Percentiles rank a stretch among this genome's conserved stretches.
Conservation (phyloP, 768 basidiomycete species). For the Psilocybe subaeruginosa region DNA sequence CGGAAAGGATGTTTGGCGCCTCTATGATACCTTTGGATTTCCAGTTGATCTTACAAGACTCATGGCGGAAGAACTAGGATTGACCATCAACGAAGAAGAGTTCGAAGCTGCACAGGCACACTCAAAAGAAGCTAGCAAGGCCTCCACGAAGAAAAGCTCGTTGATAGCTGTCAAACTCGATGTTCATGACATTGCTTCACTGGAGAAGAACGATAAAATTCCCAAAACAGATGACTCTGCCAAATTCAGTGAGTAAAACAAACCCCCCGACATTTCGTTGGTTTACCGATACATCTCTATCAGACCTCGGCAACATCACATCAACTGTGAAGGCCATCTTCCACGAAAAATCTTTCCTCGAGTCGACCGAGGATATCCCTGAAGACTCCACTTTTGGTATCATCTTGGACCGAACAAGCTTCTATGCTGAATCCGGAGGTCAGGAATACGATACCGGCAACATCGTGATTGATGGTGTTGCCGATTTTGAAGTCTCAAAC, state of each 20-base stretch:
- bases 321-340: slow-evolving; percentile 85
- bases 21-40: slow-evolving; percentile 99
- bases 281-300: not conserved
- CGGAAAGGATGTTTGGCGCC: slow-evolving; percentile 94
- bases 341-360: slow-evolving; percentile 73
- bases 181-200: slow-evolving; percentile 88
- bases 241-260: slow-evolving; percentile 76
- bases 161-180: slow-evolving; percentile 85
- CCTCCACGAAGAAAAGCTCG: slow-evolving; percentile 69
- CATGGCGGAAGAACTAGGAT: slow-evolving; percentile 93
- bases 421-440: slow-evolving; percentile 97
- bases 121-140: slow-evolving; percentile 93
- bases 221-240: slow-evolving; percentile 92
- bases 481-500: slow-evolving; percentile 92
- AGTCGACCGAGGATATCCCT: slow-evolving; percentile 68
- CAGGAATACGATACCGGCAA: slow-evolving; percentile 97
- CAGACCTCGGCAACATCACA: slow-evolving; percentile 78
- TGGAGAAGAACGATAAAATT: slow-evolving; percentile 77
- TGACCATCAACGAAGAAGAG: slow-evolving; percentile 84
- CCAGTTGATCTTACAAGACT: slow-evolving; percentile 94
- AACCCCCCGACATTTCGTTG: not conserved
- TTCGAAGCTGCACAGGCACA: slow-evolving; percentile 88
- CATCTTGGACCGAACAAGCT: slow-evolving; percentile 89
- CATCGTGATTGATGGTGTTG: slow-evolving; percentile 87
- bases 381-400: slow-evolving; percentile 77